phyloP scores from a whole-genome alignment of 495 filamentous ascomycete genomes.

The Xylaria grammica region DNA sequence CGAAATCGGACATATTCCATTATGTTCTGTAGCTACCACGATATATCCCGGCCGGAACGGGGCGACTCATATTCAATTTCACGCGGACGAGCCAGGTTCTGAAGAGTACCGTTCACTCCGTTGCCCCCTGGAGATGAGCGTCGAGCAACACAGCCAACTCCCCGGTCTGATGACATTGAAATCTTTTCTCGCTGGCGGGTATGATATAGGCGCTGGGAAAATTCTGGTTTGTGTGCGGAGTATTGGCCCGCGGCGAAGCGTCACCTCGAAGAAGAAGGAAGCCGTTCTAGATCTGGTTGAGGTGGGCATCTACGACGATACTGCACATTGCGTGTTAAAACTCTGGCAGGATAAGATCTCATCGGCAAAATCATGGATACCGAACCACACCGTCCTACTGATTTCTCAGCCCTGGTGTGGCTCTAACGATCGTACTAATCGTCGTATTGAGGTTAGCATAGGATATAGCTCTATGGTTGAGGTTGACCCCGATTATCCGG shows the following conservation, averaged over 20 bases:
- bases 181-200: slow-evolving; percentile 57
- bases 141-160: slow-evolving; percentile 38
- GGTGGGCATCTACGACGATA: slow-evolving; percentile 66
- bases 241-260: slow-evolving; percentile 56
- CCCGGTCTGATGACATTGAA: slow-evolving; percentile 60
- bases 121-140: slow-evolving; percentile 49
- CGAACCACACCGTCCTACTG: slow-evolving; percentile 61
- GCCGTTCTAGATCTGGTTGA: slow-evolving; percentile 50
- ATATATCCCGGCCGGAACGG: slow-evolving; percentile 60
- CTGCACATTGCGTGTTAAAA: slow-evolving; percentile 55
- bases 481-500: slow-evolving; percentile 60
- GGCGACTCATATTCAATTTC: slow-evolving; percentile 57
- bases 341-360: slow-evolving; percentile 57
- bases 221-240: slow-evolving; percentile 63
- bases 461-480: slow-evolving; percentile 57
- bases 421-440: slow-evolving; percentile 32
- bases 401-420: slow-evolving; percentile 58
- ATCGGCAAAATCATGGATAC: slow-evolving; percentile 57
- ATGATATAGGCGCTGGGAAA: slow-evolving; percentile 52
- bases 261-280: slow-evolving; percentile 53
- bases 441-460: slow-evolving; percentile 45
- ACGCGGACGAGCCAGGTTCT: slow-evolving; percentile 43
- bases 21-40: slow-evolving; percentile 41
- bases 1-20: slow-evolving; percentile 32
- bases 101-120: slow-evolving; percentile 49